These are phyloP conservation scores for Dacryopinax primogenitus DNA, from an alignment of 768 basidiomycete genomes.

Conservation along the genomic window DNA sequence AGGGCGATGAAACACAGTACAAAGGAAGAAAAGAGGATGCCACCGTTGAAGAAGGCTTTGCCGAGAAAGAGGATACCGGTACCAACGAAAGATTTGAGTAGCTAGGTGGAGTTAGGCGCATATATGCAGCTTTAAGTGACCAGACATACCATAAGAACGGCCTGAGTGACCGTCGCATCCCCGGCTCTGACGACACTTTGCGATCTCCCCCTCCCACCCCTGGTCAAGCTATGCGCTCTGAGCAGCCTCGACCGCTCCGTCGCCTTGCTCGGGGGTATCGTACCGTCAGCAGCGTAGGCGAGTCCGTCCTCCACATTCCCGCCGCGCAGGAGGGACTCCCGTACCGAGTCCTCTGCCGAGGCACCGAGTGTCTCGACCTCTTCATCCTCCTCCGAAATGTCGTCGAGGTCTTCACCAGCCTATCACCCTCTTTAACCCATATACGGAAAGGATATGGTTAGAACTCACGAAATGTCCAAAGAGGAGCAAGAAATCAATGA, in stretches of 20 bases:
- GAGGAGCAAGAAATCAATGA: constrained; percentile 86
- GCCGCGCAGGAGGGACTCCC: constrained; percentile 13
- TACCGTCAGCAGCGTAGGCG: constrained; percentile 10
- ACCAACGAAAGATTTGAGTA: constrained; percentile 88
- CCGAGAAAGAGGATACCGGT: constrained; percentile 94
- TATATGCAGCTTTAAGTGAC: neutral
- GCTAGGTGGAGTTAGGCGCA: constrained; percentile 31
- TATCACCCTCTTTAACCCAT: constrained; percentile 24
- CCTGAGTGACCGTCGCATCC: constrained; percentile 81
- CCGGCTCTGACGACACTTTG: constrained; percentile 56
- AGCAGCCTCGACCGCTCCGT: constrained; percentile 13
- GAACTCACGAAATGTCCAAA: constrained; percentile 88
- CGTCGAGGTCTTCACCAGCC: constrained; percentile 85
- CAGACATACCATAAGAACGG: constrained; percentile 70
- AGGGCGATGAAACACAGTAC: constrained; percentile 68
- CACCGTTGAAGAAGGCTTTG: constrained; percentile 95
- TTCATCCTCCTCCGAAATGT: constrained; percentile 48
- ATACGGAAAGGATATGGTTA: neutral
- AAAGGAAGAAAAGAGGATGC: constrained; percentile 73
- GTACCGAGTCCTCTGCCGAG: constrained; percentile 10
- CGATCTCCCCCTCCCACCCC: constrained; percentile 29
- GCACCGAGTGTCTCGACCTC: constrained; percentile 26
- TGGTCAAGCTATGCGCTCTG: constrained; percentile 30
- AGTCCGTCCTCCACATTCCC: constrained; percentile 1
- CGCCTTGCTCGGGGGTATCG: constrained; percentile 13